Evolutionary conservation across 1,284 basidiomycete genomes (phyloP).

Genomic region (Heterobasidion irregulare): DNA sequence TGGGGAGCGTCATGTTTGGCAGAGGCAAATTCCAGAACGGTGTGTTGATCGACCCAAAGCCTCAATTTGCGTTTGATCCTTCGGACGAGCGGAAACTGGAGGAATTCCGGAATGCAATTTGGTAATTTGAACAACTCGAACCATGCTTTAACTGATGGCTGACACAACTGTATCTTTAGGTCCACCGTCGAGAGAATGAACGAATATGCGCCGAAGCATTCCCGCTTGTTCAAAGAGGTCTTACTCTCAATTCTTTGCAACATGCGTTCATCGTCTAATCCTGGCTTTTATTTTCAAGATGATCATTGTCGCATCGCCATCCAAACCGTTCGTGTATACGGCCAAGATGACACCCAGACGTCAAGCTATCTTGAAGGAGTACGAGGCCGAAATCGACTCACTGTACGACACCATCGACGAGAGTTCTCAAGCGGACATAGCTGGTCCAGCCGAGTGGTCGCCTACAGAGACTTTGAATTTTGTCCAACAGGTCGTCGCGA

Average conservation of each 20-base stretch:
- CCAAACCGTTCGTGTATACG: conserved; percentile 27
- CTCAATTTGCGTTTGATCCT: conserved; percentile 12
- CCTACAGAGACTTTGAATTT: conserved; percentile 14
- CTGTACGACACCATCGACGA: conserved; percentile 23
- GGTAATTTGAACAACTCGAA: conserved; percentile 5
- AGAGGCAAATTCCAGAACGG: conserved; percentile 12
- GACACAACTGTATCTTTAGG: conserved; percentile 9
- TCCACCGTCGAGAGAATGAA: conserved; percentile 25
- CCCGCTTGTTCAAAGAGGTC: conserved; percentile 27
- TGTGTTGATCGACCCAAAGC: conserved; percentile 11
- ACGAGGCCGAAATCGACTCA: conserved; percentile 24
- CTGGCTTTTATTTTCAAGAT: conserved; percentile 15
- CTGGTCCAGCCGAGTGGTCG: conserved; percentile 21
- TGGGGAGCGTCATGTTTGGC: conserved; percentile 12
- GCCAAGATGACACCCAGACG: conserved; percentile 25
- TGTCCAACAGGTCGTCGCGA: conserved; percentile 18
- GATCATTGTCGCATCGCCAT: conserved; percentile 23
- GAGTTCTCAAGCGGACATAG: conserved; percentile 18
- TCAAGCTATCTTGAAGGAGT: conserved; percentile 23
- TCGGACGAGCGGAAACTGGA: conserved; percentile 8
- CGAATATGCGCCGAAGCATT: conserved; percentile 25
- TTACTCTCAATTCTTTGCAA: not conserved
- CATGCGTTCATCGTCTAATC: not conserved
- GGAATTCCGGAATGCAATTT: conserved; percentile 9
- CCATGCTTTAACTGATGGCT: not conserved